Percentiles rank a stretch among this genome's conserved stretches.
Conservation (phyloP, 768 basidiomycete species). For the Clavulina sp. region DNA sequence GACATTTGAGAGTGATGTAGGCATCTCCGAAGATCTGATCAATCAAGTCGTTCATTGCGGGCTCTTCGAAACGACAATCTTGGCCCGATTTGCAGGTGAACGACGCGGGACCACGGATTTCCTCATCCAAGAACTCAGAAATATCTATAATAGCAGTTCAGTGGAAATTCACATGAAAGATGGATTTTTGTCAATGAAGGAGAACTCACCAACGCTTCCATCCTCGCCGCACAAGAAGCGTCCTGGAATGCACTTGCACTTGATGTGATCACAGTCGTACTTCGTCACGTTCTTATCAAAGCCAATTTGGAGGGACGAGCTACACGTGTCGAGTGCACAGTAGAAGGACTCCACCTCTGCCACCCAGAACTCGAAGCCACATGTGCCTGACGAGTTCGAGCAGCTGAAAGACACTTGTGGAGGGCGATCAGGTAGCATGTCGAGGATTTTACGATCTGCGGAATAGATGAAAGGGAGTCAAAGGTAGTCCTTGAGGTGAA, state of each 20-base stretch:
- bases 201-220: constrained; percentile 69
- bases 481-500: neutral
- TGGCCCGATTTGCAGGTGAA: constrained; percentile 60
- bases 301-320: constrained; percentile 27
- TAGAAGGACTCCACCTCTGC: constrained; percentile 90
- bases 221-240: constrained; percentile 92
- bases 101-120: constrained; percentile 77
- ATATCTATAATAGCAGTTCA: constrained; percentile 55
- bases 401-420: constrained; percentile 97
- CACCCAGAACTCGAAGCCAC: constrained; percentile 98
- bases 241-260: constrained; percentile 85
- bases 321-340: constrained; percentile 66
- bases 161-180: too few relatives aligned
- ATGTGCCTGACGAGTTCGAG: constrained; percentile 40
- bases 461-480: neutral
- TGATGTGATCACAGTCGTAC: constrained; percentile 68
- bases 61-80: constrained; percentile 84
- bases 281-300: constrained; percentile 54
- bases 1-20: constrained; percentile 72
- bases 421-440: constrained; percentile 75
- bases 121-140: constrained; percentile 75
- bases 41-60: constrained; percentile 92
- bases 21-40: constrained; percentile 83
- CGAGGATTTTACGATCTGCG: constrained; percentile 83
- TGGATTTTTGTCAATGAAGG: neutral